Conservation (phyloP, 2,329 filamentous ascomycete genomes). For the Didymella pinodella region DNA sequence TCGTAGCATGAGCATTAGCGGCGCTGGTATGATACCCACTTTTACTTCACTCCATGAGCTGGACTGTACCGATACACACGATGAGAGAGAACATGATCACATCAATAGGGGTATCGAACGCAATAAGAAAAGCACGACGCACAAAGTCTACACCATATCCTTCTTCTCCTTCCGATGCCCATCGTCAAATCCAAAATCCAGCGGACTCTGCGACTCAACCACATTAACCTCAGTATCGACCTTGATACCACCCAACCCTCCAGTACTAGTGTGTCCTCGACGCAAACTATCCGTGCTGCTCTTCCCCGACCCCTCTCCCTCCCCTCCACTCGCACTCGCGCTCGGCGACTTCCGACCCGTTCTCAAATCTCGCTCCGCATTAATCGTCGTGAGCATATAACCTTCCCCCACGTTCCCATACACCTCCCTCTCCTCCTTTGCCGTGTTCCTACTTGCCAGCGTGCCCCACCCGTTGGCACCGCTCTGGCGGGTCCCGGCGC, state of each 20-base stretch:
- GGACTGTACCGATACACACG: not conserved
- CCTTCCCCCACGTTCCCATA: slow-evolving; percentile 10
- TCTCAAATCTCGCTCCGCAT: slow-evolving; percentile 11
- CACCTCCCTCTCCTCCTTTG: not conserved
- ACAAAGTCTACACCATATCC: not conserved
- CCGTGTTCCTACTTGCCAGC: slow-evolving; percentile 13
- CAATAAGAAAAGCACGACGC: not conserved
- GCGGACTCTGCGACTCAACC: slow-evolving; percentile 1
- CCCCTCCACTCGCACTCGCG: slow-evolving; percentile 2
- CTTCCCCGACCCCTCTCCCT: slow-evolving; percentile 12
- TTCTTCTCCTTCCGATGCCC: not conserved
- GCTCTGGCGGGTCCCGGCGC: slow-evolving; percentile 25
- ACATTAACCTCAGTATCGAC: slow-evolving; percentile 21
- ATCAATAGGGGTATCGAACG: slow-evolving; percentile 6
- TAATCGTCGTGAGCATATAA: slow-evolving; percentile 24
- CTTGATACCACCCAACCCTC: slow-evolving; percentile 6
- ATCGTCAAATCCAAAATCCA: slow-evolving; percentile 1
- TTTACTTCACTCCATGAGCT: not conserved
- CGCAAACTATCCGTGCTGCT: slow-evolving; percentile 19
- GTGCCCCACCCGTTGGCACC: slow-evolving; percentile 19
- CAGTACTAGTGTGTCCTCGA: not conserved
- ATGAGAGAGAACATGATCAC: not conserved
- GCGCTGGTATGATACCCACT: slow-evolving; percentile 12
- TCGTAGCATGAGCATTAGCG: slow-evolving; percentile 1
- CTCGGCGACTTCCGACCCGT: not conserved